Conservation (phyloP, 108 stramenopile species). For the Aurantiochytrium sp. region DNA sequence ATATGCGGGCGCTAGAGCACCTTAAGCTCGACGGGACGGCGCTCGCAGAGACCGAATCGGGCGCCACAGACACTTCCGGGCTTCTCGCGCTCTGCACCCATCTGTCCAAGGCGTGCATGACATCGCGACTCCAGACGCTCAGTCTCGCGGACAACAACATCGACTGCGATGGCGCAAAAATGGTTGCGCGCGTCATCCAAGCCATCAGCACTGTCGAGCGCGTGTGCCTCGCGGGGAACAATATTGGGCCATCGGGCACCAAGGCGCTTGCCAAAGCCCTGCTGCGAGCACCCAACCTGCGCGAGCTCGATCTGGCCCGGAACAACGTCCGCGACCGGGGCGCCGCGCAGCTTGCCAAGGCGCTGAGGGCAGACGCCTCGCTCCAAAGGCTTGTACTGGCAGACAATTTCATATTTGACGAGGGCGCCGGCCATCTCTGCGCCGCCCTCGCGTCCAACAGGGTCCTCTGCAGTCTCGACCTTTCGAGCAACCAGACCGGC, state of each 20-base stretch:
- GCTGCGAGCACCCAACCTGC: background rate
- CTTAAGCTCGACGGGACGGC: background rate
- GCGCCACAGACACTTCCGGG: background rate
- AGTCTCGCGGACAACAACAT: background rate
- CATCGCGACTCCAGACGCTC: background rate
- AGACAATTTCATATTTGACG: background rate
- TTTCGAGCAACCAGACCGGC: background rate
- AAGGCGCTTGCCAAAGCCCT: background rate
- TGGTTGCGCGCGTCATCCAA: background rate
- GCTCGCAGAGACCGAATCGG: background rate
- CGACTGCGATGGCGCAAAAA: background rate
- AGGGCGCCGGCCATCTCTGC: background rate
- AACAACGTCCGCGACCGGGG: background rate
- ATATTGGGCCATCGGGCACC: background rate
- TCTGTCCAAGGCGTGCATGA: background rate
- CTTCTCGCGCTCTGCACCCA: background rate
- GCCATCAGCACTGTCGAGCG: background rate
- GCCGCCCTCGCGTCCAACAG: background rate
- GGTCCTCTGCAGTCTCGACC: background rate
- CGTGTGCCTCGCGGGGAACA: background rate
- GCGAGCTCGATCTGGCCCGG: background rate
- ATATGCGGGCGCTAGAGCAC: background rate
- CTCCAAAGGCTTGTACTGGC: background rate
- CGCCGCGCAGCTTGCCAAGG: background rate
- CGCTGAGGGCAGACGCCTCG: background rate